Base-by-base conservation (phyloP, 495 filamentous ascomycete genomes). In the Viridothelium virens region DNA sequence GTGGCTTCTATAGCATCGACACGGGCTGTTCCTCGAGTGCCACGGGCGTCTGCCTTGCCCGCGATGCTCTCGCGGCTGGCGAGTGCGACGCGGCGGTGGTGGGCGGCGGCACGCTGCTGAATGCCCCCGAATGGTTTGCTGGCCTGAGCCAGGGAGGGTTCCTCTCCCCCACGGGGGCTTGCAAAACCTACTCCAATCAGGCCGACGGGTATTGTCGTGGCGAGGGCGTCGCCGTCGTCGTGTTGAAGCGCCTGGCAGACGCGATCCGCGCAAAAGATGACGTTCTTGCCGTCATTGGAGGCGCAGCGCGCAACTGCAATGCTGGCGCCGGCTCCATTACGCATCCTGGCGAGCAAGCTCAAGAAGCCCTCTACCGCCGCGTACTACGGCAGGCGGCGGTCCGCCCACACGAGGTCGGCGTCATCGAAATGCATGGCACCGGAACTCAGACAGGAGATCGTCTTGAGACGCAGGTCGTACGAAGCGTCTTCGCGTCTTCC, bases 11-110 rank as follows among this genome's bases (percentile, higher is more conserved):
- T 72, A 91, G 85, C 69, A 83, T 95, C 44, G 92, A 97, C 73
- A 96, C 92, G 0, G 92, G 92, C 25, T 97, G 92, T 73, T 95
- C 89, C 14, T 95, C 89, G 18, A 90, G 87, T 72, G 81, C 91
- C 2, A 89, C 91, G 12, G 91, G 90, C 11, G 86, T 96, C 67
- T 89, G 94, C 67, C 79, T 92, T 4, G 91, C 91, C 18, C 92
- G 91, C 75, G 90, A 88, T 48, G 83, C 91, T 0, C 80, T 96
- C 3, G 91, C 88, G 84, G 83, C 83, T 1, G 87, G 89, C 59
- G 89, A 95, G 69, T 93, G 91, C 72, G 89, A 96, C 73, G 88
- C 91, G 41, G 91, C 91, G 3, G 83, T 92, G 12, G 87, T 89
- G 48, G 92, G 92, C 64, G 92, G 92, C 70, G 82, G 90, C 38